Evolutionary conservation across 1,284 basidiomycete species (phyloP), one percentile per base, ranked within the genome.

Genomic region (Pseudozyma hubeiensis): DNA sequence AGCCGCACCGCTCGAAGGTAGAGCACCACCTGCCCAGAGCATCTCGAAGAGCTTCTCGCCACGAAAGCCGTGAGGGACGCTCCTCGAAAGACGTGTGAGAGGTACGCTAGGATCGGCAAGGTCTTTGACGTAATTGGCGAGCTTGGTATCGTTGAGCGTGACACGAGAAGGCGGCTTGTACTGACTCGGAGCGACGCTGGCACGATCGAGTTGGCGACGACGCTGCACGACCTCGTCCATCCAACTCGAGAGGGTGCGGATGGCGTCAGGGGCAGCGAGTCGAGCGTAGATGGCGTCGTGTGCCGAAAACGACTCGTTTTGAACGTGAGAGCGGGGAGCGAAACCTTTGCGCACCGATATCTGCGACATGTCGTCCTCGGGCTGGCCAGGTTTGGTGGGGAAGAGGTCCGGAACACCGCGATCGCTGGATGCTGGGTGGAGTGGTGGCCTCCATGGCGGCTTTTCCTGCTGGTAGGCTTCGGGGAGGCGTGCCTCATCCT

Each of bases 1-100:
- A 6, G 63, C 30, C 9, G 62, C 31, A 24, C 53, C 31, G 19
- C 67, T 19, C 1, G 69, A 6, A 17, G 73, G 64, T 4, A 70
- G 45, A 13, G 66, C 68, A 8, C 69, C 74, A 11, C 81, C 81
- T 0, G 88, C 87, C 77, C 94, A 91, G 56, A 99, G 88, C 70
- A 95, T 88, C 69, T 97, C 94, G 53, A 99, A 87, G 29, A 97
- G 87, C 77, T 96, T 93, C 73, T 93, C 90, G 3, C 94, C 94
- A 82, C 94, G 94, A 40, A 92, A 92, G 0, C 93, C 93, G 81
- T 98, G 94, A 0, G 96, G 96, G 0, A 99, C 92, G 79, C 90
- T 93, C 81, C 92, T 92, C 48, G 87, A 92, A 6, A 99, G 88
- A 76, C 93, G 94, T 71, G 91, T 87, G 5, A 99, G 88, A 0